Conservation (phyloP, 2,329 filamentous ascomycete species). For the Claviceps sp. region DNA sequence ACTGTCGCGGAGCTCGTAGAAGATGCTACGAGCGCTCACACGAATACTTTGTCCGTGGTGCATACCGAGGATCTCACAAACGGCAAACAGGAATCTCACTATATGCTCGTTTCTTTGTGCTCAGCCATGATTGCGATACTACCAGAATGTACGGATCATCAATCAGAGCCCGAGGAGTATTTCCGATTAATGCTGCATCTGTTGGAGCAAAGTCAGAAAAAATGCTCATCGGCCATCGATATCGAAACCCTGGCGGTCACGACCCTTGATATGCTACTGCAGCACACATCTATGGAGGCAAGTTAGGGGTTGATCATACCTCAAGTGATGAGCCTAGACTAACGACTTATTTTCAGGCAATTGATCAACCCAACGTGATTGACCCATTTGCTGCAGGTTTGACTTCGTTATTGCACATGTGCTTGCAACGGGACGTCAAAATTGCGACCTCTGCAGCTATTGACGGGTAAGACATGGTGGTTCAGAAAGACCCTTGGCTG, state of each 20-base stretch:
- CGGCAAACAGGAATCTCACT: not conserved
- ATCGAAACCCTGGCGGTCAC: slow-evolving; percentile 17
- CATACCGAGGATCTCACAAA: not conserved
- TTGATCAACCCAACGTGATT: slow-evolving; percentile 14
- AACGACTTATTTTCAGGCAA: slow-evolving; percentile 9
- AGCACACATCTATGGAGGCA: slow-evolving; percentile 28
- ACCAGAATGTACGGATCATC: slow-evolving; percentile 16
- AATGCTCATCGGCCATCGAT: slow-evolving; percentile 16
- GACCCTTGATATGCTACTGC: slow-evolving; percentile 21
- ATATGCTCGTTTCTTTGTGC: slow-evolving; percentile 17
- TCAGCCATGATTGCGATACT: slow-evolving; percentile 21
- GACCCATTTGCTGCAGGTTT: slow-evolving; percentile 19
- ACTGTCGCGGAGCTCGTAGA: slow-evolving; percentile 22
- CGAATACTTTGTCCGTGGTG: slow-evolving; percentile 3
- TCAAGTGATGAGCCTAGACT: not conserved
- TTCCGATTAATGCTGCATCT: slow-evolving; percentile 24
- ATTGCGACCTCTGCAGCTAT: slow-evolving; percentile 12
- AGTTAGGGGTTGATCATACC: slow-evolving; percentile 6
- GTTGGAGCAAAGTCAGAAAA: not conserved
- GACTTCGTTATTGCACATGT: slow-evolving; percentile 17
- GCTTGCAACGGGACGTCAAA: slow-evolving; percentile 16
- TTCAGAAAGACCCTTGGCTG: not conserved
- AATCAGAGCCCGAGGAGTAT: slow-evolving; percentile 30
- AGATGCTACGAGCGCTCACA: slow-evolving; percentile 9
- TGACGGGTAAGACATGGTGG: slow-evolving; percentile 12